These are phyloP conservation scores for Fraxinus angustifolia DNA, from an alignment of 305 asterid species.

Conservation along the genomic window DNA sequence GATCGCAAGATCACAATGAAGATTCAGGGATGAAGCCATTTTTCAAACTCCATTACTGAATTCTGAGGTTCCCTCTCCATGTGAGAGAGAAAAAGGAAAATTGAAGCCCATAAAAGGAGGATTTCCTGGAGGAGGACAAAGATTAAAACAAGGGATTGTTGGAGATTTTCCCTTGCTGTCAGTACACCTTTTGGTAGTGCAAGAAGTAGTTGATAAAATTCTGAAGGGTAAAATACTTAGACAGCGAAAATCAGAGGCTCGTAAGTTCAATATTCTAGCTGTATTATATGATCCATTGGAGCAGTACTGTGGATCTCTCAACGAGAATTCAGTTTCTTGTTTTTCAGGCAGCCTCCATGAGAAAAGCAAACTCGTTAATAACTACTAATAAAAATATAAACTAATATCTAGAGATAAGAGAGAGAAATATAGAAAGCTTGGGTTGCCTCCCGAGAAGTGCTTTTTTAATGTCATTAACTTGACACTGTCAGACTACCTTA, in stretches of 20 bases:
- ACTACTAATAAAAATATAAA: no score
- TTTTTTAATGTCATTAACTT: not conserved
- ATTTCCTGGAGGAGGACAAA: not conserved
- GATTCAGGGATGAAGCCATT: not conserved
- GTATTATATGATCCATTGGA: not conserved
- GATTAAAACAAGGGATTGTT: not conserved
- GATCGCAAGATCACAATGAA: not conserved
- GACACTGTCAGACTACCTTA: not conserved
- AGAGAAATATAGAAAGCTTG: no score
- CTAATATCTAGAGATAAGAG: no score
- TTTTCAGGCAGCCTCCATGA: not conserved
- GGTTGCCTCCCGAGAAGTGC: not conserved
- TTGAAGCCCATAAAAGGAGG: not conserved
- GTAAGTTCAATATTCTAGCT: not conserved
- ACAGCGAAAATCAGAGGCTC: not conserved
- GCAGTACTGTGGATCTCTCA: not conserved
- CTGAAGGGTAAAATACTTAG: not conserved
- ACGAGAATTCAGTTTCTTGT: not conserved
- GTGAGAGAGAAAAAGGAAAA: not conserved
- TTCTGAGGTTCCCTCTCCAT: not conserved
- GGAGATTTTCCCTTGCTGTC: not conserved
- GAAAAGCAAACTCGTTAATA: no score
- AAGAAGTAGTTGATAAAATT: not conserved
- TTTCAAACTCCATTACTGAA: not conserved
- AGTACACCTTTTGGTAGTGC: not conserved